These are phyloP conservation scores for Diaporthe amygdali DNA, from an alignment of 2,329 filamentous ascomycete species.

Conservation along the genomic window DNA sequence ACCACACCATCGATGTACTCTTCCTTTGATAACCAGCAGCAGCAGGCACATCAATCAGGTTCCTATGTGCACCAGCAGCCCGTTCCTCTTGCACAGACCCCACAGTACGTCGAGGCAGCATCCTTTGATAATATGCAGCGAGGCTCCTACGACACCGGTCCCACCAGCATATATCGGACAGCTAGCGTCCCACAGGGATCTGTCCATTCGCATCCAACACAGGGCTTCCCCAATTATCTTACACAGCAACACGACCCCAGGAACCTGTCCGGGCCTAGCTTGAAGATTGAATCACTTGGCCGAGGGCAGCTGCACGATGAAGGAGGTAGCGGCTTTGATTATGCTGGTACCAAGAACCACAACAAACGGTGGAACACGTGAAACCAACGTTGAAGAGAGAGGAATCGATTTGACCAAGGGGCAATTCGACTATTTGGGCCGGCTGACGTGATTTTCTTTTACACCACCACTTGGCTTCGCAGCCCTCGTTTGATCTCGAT, in stretches of 20 bases:
- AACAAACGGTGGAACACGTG: conserved; percentile 23
- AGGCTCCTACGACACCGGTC: conserved; percentile 31
- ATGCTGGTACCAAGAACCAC: conserved; percentile 6
- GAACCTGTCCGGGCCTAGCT: conserved; percentile 16
- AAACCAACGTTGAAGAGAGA: background rate
- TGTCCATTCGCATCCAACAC: conserved; percentile 26
- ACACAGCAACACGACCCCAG: conserved; percentile 26
- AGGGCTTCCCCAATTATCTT: conserved; percentile 29
- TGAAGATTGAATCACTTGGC: conserved; percentile 28
- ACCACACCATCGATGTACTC: conserved; percentile 50
- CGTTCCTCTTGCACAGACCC: conserved; percentile 32
- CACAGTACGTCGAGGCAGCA: conserved; percentile 32
- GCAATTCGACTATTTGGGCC: conserved; percentile 12
- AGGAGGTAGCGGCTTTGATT: conserved; percentile 13
- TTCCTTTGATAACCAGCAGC: conserved; percentile 45
- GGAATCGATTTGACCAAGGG: background rate
- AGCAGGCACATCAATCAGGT: conserved; percentile 30
- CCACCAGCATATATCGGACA: conserved; percentile 33
- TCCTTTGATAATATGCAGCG: conserved; percentile 37
- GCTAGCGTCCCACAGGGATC: conserved; percentile 27
- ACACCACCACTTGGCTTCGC: conserved; percentile 22
- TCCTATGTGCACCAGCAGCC: conserved; percentile 35
- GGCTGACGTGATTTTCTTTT: conserved; percentile 24
- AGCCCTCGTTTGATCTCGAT: conserved; percentile 14
- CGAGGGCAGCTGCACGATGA: conserved; percentile 26